Conservation (phyloP, 495 filamentous ascomycete genomes). For the Melanomma pulvis-pyrius region DNA sequence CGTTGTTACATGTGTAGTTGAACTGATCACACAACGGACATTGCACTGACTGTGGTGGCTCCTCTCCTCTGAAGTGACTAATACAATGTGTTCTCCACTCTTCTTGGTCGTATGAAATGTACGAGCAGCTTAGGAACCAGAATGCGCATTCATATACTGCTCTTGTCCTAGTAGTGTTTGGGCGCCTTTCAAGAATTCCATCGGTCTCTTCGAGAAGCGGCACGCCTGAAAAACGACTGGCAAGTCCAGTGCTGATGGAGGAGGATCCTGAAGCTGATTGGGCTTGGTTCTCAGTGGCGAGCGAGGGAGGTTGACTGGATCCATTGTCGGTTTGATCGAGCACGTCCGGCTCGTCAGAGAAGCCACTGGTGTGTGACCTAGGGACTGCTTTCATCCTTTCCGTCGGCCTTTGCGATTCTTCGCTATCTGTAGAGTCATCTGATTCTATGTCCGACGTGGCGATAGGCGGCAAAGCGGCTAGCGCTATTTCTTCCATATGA, state of each 20-base stretch:
- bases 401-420: too few relatives aligned
- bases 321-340: conserved; percentile 28
- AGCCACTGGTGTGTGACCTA: too few relatives aligned
- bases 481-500: too few relatives aligned
- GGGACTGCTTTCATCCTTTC: too few relatives aligned
- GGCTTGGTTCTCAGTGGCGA: conserved; percentile 36
- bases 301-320: conserved; percentile 32
- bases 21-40: conserved; percentile 35
- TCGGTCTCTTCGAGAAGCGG: conserved; percentile 31
- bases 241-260: conserved; percentile 27
- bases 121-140: conserved; percentile 36
- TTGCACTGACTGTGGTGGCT: conserved; percentile 33
- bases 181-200: conserved; percentile 27
- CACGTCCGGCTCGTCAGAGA: too few relatives aligned
- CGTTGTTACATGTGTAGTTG: conserved; percentile 16
- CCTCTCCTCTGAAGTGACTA: conserved; percentile 32
- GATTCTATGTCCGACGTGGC: too few relatives aligned
- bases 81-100: conserved; percentile 36
- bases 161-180: conserved; percentile 1
- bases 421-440: too few relatives aligned
- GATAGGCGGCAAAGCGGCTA: too few relatives aligned
- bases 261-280: too few relatives aligned
- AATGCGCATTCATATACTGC: conserved; percentile 34
- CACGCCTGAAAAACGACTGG: conserved; percentile 27
- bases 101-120: conserved; percentile 22